These are phyloP conservation scores for Pseudotsuga menziesii DNA, from an alignment of 75 land plant species.

Conservation along the genomic window DNA sequence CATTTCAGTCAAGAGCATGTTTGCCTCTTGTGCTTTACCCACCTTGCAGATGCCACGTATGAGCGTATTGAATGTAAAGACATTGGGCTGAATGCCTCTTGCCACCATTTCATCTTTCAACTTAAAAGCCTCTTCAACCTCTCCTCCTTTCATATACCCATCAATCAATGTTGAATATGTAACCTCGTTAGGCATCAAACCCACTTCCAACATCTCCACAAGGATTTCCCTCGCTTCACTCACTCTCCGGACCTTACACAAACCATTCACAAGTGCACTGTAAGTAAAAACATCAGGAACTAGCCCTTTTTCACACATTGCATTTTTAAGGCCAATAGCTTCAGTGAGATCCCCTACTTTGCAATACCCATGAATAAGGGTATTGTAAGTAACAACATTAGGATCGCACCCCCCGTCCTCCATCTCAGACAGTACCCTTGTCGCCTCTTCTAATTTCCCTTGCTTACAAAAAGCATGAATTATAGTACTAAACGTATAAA, in stretches of 20 bases:
- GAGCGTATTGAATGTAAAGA: constrained; percentile 41
- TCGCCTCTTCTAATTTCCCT: constrained; percentile 41
- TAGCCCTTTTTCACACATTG: constrained; percentile 40
- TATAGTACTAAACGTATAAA: constrained; percentile 49
- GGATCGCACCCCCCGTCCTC: constrained; percentile 45
- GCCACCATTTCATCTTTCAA: constrained; percentile 42
- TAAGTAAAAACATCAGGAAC: constrained; percentile 40
- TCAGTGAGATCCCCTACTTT: constrained; percentile 31
- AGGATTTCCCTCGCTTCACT: constrained; percentile 36
- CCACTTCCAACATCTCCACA: constrained; percentile 26
- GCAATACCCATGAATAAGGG: constrained; percentile 50
- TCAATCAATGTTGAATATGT: constrained; percentile 41
- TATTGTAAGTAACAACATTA: constrained; percentile 51
- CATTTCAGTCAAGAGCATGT: constrained; percentile 46
- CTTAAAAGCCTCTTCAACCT: constrained; percentile 35
- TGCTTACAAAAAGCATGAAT: constrained; percentile 41
- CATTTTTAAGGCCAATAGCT: constrained; percentile 29
- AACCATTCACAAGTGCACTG: constrained; percentile 33
- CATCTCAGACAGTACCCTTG: constrained; percentile 45
- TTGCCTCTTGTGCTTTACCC: constrained; percentile 34
- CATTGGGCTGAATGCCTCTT: constrained; percentile 35
- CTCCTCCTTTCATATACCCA: constrained; percentile 52
- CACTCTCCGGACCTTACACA: constrained; percentile 32
- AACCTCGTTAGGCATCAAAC: constrained; percentile 22
- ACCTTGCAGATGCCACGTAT: constrained; percentile 36